Conservation (phyloP, 352 stramenopile species). For the Globisporangium acanthophoron region DNA sequence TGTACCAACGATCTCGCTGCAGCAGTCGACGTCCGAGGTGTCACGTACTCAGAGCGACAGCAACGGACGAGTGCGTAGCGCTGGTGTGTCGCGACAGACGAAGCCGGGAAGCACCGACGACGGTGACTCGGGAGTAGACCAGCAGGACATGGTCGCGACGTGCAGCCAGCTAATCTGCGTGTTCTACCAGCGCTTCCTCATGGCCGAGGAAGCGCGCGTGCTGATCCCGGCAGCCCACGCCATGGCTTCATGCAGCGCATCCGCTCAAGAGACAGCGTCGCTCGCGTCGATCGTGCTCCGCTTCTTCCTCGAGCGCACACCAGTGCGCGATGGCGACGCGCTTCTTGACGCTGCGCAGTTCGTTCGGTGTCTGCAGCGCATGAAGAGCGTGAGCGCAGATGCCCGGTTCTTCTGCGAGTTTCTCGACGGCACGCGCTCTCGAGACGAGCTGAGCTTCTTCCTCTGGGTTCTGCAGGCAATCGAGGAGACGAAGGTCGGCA, state of each 20-base stretch:
- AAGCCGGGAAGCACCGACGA: neutral
- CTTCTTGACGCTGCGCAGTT: slow-evolving; percentile 29
- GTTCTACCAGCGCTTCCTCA: slow-evolving; percentile 59
- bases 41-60: neutral
- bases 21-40: slow-evolving; percentile 4
- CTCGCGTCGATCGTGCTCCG: slow-evolving; percentile 34
- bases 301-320: slow-evolving; percentile 50
- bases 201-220: slow-evolving; percentile 34
- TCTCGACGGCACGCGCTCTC: slow-evolving; percentile 26
- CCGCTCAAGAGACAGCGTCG: neutral
- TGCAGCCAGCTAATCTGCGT: slow-evolving; percentile 39
- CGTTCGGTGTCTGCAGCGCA: slow-evolving; percentile 24
- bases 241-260: neutral
- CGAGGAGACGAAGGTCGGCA: slow-evolving; percentile 34
- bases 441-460: slow-evolving; percentile 45
- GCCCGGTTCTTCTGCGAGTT: slow-evolving; percentile 60
- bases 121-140: slow-evolving; percentile 3
- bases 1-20: slow-evolving; percentile 24
- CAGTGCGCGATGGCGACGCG: slow-evolving; percentile 23
- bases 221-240: slow-evolving; percentile 7
- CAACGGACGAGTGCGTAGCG: neutral
- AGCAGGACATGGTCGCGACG: slow-evolving; percentile 5
- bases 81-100: slow-evolving; percentile 7
- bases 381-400: slow-evolving; percentile 22
- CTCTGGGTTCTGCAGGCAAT: slow-evolving; percentile 52